Base-by-base conservation (phyloP, 2,329 filamentous ascomycete species). In the Ascocoryne sarcoides region DNA sequence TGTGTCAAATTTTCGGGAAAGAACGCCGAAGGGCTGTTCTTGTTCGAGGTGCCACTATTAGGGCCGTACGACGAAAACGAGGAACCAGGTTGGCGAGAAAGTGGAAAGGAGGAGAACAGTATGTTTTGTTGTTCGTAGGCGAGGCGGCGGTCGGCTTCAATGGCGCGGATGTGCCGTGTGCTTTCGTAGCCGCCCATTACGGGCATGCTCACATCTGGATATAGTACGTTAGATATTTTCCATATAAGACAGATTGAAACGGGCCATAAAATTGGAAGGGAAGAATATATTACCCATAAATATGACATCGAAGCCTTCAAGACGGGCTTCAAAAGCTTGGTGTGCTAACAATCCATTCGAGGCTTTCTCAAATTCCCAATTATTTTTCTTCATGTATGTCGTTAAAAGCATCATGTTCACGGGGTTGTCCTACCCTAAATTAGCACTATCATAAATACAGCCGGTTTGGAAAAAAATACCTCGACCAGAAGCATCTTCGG, bases 191-290 rank as follows among this genome's bases (percentile, higher is more conserved):
- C 69, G 40, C 72, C 63, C 59, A 75, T 69, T 5, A 74, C 59
- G 0, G 72, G 72, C 72, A 76, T 76, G 37, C 66, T 67, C 4
- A 75, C 62, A 48, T 75, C 72, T 61, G 51, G 52, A 10, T 66
- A 67, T 20, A 67, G 53, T 8, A 66, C 56, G 9, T 29, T n/a
- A 17, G 2, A 19, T n/a, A 19, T n/a, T n/a, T n/a, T n/a, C n/a
- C n/a, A n/a, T n/a, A n/a, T n/a, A n/a, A n/a, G n/a, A n/a, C n/a
- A n/a, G n/a, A n/a, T n/a, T n/a, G n/a, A n/a, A n/a, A n/a, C n/a
- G 28, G n/a, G n/a, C n/a, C n/a, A n/a, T 19, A 17, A 31, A n/a
- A 20, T 4, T 16, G 9, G 30, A 28, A 4, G 12, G 20, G 26
- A 18, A 10, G 20, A 15, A 31, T 43, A 21, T 10, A 48, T 46